Base-by-base conservation (phyloP, 1,139 yeast genomes). In the Saccharomycopsis phalli region DNA sequence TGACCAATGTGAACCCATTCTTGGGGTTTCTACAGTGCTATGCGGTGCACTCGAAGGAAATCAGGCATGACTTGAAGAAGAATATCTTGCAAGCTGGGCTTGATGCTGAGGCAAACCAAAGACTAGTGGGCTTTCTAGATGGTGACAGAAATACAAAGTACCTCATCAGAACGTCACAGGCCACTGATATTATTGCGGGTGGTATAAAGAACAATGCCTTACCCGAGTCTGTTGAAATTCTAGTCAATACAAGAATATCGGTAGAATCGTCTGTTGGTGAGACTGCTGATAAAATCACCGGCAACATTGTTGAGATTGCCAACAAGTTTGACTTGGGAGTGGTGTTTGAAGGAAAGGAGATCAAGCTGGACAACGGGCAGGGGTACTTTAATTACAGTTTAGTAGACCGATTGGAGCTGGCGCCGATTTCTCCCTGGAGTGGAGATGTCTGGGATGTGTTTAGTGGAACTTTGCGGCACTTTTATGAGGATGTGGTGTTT, bases 171-270 rank as follows among this genome's bases (percentile, higher is more conserved):
- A 75, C 83, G 0, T 68, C 81, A 1, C 80, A 75, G 52, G 81
- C 83, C 1, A 63, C 70, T 29, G 82, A 77, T 53, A 64, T 76
- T 6, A 62, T 77, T 36, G 47, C 56, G 11, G 83, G 83, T 21
- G 86, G 84, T 32, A 67, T 68, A 19, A 78, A 77, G 52, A 58
- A 73, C 2, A 74, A 74, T 51, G 74, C 78, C 0, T 58, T 74
- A 35, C 79, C 81, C 1, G 78, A 74, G 49, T 60, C 60, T 47
- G 76, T 63, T 3, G 53, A 59, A 1, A 59, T 69, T 2, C 47
- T 65, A 26, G 59, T 69, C 25, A 72, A 73, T 50, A 71, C 69
- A 42, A 58, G 78, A 48, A 65, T 73, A 37, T 63, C 71, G 4
- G 52, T 67, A 19, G 74, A 66, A 42, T 65, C 65, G 36, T 46